These are phyloP conservation scores for Filobasidium floriforme DNA, from an alignment of 768 basidiomycete species.

Conservation along the genomic window DNA sequence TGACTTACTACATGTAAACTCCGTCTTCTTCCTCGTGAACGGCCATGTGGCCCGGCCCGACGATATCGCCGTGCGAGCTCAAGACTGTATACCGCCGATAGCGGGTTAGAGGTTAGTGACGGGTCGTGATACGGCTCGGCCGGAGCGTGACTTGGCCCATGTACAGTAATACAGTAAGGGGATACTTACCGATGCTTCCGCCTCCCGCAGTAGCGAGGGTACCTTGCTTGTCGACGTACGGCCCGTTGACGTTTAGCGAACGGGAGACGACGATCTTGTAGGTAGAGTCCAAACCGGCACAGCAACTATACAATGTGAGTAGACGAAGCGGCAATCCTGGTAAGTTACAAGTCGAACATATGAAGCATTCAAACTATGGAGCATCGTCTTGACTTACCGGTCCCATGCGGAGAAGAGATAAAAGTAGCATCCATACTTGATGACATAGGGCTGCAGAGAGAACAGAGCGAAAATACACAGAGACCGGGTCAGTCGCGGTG, in stretches of 20 bases:
- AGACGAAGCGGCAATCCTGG: neutral
- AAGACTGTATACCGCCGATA: neutral
- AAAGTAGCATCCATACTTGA: neutral
- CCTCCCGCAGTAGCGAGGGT: neutral
- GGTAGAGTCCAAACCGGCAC: neutral
- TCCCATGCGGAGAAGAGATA: neutral
- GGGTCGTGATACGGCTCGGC: neutral
- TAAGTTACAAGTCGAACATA: neutral
- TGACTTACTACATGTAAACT: neutral
- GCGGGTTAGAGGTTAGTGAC: neutral
- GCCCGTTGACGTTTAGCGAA: neutral
- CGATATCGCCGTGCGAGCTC: neutral
- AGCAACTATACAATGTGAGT: neutral
- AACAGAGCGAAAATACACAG: too few relatives aligned
- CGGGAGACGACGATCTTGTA: slow-evolving; percentile 3
- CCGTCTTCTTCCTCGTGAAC: slow-evolving; percentile 4
- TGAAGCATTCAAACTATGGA: too few relatives aligned
- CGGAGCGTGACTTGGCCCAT: neutral
- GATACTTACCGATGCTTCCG: neutral
- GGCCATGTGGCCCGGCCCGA: neutral
- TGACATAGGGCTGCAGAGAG: neutral
- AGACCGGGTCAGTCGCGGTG: too few relatives aligned
- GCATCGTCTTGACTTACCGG: neutral
- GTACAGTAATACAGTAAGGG: too few relatives aligned
- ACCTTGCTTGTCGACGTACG: slow-evolving; percentile 1